These are phyloP conservation scores for Kregervanrija pseudodelftensis DNA, from an alignment of 805 yeast genomes.

Conservation along the genomic window DNA sequence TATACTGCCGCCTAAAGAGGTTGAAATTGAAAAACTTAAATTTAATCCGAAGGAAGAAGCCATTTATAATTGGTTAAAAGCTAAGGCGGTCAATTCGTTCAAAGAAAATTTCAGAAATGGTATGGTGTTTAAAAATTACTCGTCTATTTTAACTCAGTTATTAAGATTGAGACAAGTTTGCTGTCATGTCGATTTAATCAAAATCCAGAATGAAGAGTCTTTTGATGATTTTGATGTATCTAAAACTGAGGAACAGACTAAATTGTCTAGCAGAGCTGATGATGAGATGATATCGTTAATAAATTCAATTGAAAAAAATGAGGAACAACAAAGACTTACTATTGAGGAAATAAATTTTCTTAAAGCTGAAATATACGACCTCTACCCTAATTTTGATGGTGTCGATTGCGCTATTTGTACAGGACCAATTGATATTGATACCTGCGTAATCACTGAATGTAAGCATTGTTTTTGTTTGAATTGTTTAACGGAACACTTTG, in stretches of 20 bases:
- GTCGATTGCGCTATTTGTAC: slow-evolving; percentile 83
- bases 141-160: slow-evolving; percentile 76
- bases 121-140: slow-evolving; percentile 60
- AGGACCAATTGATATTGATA: slow-evolving; percentile 48
- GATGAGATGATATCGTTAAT: slow-evolving; percentile 19
- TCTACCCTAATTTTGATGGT: slow-evolving; percentile 31
- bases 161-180: slow-evolving; percentile 81
- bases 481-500: slow-evolving; percentile 70
- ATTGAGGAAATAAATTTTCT: slow-evolving; percentile 18
- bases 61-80: slow-evolving; percentile 62
- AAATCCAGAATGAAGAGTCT: slow-evolving; percentile 36
- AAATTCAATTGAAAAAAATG: slow-evolving; percentile 20
- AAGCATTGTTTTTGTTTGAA: slow-evolving; percentile 72
- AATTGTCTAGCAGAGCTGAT: slow-evolving; percentile 9
- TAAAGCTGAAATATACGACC: slow-evolving; percentile 25
- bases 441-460: slow-evolving; percentile 58
- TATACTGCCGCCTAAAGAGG: slow-evolving; percentile 67
- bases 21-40: slow-evolving; percentile 57
- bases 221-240: slow-evolving; percentile 13
- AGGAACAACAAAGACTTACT: slow-evolving; percentile 17
- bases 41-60: slow-evolving; percentile 60
- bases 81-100: slow-evolving; percentile 58
- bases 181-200: slow-evolving; percentile 70
- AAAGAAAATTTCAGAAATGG: slow-evolving; percentile 56
- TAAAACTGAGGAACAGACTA: slow-evolving; percentile 3